Evolutionary conservation across 2,329 filamentous ascomycete genomes (phyloP).

Genomic region (Zopfia rhizophila): DNA sequence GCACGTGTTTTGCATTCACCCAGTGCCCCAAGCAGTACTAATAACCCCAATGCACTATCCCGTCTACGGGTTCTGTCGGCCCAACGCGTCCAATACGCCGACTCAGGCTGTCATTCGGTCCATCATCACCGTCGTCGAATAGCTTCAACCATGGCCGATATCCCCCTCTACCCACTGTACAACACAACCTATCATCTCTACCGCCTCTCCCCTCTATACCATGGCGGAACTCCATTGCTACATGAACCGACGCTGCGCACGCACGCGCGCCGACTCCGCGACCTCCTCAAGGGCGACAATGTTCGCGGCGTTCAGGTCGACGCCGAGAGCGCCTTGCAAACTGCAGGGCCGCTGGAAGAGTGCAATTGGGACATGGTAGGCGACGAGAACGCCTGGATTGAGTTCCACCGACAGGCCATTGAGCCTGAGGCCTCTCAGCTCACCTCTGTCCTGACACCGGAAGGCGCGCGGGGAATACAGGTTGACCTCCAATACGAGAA

Average conservation of each 20-base stretch:
- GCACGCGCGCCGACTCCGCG: conserved; percentile 60
- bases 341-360: conserved; percentile 58
- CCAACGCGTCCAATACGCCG: too few relatives aligned
- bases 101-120: too few relatives aligned
- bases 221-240: conserved; percentile 52
- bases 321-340: conserved; percentile 54
- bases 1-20: too few relatives aligned
- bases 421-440: conserved; percentile 46
- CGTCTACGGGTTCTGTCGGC: too few relatives aligned
- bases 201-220: conserved; percentile 65
- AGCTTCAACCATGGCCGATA: conserved; percentile 41
- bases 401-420: conserved; percentile 43
- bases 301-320: conserved; percentile 59
- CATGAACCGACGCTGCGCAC: conserved; percentile 51
- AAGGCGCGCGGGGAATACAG: conserved; percentile 56
- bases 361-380: conserved; percentile 59
- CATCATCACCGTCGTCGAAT: neutral
- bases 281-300: conserved; percentile 61
- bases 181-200: conserved; percentile 65
- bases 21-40: too few relatives aligned
- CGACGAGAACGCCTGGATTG: conserved; percentile 54
- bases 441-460: conserved; percentile 24
- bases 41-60: too few relatives aligned
- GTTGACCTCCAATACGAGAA: conserved; percentile 63
- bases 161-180: conserved; percentile 58